Conservation (phyloP, 2,329 filamentous ascomycete genomes). For the Aspergillus viridinutans region DNA sequence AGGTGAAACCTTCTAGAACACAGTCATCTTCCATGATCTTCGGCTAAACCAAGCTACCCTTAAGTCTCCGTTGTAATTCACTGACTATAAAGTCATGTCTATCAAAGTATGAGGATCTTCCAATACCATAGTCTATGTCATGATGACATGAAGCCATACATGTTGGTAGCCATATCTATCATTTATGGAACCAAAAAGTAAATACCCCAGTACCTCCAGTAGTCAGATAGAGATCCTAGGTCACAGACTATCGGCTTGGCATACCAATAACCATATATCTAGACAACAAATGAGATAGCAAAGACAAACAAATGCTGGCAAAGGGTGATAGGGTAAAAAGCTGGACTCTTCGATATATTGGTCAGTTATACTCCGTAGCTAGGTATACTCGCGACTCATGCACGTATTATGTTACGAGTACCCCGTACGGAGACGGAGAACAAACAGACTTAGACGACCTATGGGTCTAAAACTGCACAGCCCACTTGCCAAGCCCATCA, state of each 20-base stretch:
- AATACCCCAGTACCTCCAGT: neutral
- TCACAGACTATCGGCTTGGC: too few species aligned
- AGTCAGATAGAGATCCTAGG: too few species aligned
- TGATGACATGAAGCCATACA: neutral
- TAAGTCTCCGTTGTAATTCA: neutral
- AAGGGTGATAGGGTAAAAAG: too few species aligned
- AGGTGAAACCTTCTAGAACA: neutral
- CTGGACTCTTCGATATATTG: too few species aligned
- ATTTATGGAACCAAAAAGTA: neutral
- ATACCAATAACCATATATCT: too few species aligned
- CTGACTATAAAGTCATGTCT: neutral
- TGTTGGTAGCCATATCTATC: neutral
- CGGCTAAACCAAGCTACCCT: neutral
- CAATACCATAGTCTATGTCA: neutral
- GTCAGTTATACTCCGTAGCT: too few species aligned
- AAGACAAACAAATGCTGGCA: too few species aligned
- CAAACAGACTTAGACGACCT: neutral
- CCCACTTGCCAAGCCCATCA: conserved; percentile 2
- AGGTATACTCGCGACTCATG: neutral
- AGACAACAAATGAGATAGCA: too few species aligned
- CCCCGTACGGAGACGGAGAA: neutral
- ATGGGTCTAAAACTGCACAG: conserved; percentile 2
- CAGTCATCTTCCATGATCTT: neutral
- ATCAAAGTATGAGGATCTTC: neutral
- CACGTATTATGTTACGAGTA: neutral